Base-by-base conservation (phyloP, 2,329 filamentous ascomycete species). In the Ophiostoma fasciatum region DNA sequence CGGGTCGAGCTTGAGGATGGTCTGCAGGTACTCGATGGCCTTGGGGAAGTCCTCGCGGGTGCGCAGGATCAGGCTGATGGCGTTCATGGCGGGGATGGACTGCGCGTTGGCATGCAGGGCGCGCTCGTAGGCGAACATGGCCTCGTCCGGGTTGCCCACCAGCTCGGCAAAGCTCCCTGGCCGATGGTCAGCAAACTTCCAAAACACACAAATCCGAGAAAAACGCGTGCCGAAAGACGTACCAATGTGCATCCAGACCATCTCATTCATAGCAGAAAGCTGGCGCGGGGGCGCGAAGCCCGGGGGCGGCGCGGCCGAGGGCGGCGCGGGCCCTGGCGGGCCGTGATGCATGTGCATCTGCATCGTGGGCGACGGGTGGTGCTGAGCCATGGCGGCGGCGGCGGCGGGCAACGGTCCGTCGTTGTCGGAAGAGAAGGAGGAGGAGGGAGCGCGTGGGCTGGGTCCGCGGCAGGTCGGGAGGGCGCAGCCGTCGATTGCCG, bases 201-300 rank as follows among this genome's bases (percentile, higher is more conserved):
- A n/a, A n/a, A n/a, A n/a, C n/a, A n/a, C n/a, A n/a, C n/a, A n/a
- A n/a, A n/a, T n/a, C n/a, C n/a, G n/a, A 23, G 18, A 19, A 31
- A 15, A 18, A n/a, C 6, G 7, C n/a, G 13, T 7, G n/a, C n/a
- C n/a, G n/a, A n/a, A 11, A 23, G 7, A 58, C 75, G 45, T 78
- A 94, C 85, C 88, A 48, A 96, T 81, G 55, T 90, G 82, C 52
- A 93, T 70, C 88, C 88, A 96, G 37, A 93, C 77, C 33, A 71
- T 68, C 60, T 96, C 88, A 50, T 93, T 96, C 51, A 88, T 71
- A 7, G 73, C 64, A 6, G 74, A 68, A 36, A 94, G 73, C 52
- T 83, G 79, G 48, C 87, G 80, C 47, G 80, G 74, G 17, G 81
- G 70, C 33, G 71, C 63, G 48, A 71, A 73, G 47, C 56, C 55